These are phyloP conservation scores for Trichoderma sp. DNA, from an alignment of 2,329 filamentous ascomycete species.

Conservation along the genomic window DNA sequence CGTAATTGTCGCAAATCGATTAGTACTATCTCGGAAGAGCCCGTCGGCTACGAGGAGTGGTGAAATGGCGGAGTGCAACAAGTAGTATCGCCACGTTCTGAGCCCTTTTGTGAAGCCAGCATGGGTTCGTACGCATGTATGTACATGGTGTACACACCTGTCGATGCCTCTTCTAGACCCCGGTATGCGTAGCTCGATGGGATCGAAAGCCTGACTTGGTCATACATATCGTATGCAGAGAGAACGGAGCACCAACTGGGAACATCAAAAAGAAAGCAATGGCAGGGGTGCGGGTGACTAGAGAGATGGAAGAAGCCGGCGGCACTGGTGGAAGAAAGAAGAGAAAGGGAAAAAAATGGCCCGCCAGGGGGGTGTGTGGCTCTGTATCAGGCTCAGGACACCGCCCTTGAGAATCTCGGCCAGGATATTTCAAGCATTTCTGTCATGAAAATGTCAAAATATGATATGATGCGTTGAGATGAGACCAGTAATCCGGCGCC, in stretches of 20 bases:
- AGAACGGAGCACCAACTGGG: background rate
- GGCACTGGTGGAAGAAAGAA: conserved; percentile 3
- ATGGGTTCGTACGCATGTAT: background rate
- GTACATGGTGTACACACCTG: background rate
- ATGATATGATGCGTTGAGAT: conserved; percentile 27
- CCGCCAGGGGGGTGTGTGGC: conserved; percentile 10
- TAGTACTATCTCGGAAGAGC: conserved; percentile 18
- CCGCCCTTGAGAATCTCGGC: conserved; percentile 10
- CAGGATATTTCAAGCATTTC: conserved; percentile 22
- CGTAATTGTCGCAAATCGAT: background rate
- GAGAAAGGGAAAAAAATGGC: conserved; percentile 7
- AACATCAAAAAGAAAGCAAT: background rate
- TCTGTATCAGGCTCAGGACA: conserved; percentile 21
- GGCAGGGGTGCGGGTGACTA: background rate
- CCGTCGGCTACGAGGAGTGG: conserved; percentile 15
- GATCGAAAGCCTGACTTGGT: background rate
- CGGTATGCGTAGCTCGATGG: background rate
- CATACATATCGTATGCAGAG: background rate
- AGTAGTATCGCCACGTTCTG: conserved; percentile 12
- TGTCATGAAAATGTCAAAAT: conserved; percentile 10
- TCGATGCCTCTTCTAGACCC: background rate
- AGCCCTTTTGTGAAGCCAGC: conserved; percentile 1
- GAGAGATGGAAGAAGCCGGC: background rate
- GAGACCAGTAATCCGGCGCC: conserved; percentile 25
- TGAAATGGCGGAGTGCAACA: conserved; percentile 17